Percentiles rank a stretch among this genome's conserved stretches.
Conservation (phyloP, 495 filamentous ascomycete genomes). For the Penicillium flavigenum region DNA sequence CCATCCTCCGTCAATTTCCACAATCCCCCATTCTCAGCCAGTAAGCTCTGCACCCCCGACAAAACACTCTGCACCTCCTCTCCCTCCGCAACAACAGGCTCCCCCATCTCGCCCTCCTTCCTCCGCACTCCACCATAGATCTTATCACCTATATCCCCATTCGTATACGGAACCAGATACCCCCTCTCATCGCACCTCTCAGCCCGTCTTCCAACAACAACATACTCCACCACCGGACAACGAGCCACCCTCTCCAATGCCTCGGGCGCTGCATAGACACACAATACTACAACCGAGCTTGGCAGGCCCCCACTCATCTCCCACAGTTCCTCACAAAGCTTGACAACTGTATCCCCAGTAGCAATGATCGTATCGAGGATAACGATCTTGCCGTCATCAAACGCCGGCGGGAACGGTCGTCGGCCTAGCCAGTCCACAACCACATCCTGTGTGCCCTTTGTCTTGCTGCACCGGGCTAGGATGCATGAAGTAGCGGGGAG, state of each 20-base stretch:
- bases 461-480: background rate
- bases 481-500: slow-evolving; percentile 2
- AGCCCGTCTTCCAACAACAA: slow-evolving; percentile 1
- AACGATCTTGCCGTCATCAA: background rate
- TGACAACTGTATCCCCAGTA: slow-evolving; percentile 2
- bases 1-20: slow-evolving; percentile 5
- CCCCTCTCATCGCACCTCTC: background rate
- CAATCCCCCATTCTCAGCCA: slow-evolving; percentile 5
- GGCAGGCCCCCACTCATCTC: background rate
- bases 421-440: slow-evolving; percentile 8
- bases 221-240: slow-evolving; percentile 5
- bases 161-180: slow-evolving; percentile 3
- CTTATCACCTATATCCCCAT: slow-evolving; percentile 8
- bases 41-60: slow-evolving; percentile 1
- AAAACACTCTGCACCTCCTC: slow-evolving; percentile 4
- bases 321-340: slow-evolving; percentile 4
- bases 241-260: background rate
- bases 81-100: background rate
- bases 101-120: background rate
- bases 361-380: slow-evolving; percentile 7
- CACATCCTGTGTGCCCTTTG: slow-evolving; percentile 5
- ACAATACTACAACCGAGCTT: background rate
- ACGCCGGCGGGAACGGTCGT: background rate
- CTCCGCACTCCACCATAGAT: background rate
- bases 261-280: background rate